phyloP scores from a whole-genome alignment of 441 rosid species.

The Aleurites moluccanus region DNA sequence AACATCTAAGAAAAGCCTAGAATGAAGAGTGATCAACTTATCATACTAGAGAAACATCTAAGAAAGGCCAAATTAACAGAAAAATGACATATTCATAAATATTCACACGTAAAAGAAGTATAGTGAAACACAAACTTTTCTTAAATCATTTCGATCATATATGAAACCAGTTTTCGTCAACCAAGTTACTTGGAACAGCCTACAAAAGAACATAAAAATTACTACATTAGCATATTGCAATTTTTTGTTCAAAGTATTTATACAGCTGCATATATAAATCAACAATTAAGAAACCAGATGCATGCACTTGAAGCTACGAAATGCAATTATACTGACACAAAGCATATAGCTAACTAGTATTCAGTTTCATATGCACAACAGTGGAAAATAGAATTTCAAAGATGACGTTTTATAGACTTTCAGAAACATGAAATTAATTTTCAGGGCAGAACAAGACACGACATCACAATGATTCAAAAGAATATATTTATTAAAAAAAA shows the following conservation, averaged over 20 bases:
- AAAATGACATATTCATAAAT: constrained; percentile 5
- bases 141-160: constrained; percentile 69
- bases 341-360: background rate
- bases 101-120: constrained; percentile 24
- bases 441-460: background rate
- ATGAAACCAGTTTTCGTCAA: constrained; percentile 78
- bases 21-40: too few species aligned
- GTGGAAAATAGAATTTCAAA: background rate
- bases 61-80: constrained; percentile 6
- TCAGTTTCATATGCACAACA: background rate
- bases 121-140: constrained; percentile 63
- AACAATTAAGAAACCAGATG: constrained; percentile 3
- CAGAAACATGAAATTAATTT: background rate
- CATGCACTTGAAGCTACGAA: background rate
- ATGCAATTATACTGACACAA: background rate
- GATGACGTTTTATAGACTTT: background rate
- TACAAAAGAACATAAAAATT: constrained; percentile 53
- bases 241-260: background rate
- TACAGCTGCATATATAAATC: constrained; percentile 3
- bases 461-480: background rate
- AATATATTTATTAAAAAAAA: background rate
- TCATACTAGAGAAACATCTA: constrained; percentile 4
- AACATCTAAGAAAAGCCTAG: constrained; percentile 8
- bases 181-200: constrained; percentile 97
- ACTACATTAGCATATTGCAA: constrained; percentile 29